Base-by-base conservation (phyloP, 345 rosid genomes). In the Syzygium aromaticum region DNA sequence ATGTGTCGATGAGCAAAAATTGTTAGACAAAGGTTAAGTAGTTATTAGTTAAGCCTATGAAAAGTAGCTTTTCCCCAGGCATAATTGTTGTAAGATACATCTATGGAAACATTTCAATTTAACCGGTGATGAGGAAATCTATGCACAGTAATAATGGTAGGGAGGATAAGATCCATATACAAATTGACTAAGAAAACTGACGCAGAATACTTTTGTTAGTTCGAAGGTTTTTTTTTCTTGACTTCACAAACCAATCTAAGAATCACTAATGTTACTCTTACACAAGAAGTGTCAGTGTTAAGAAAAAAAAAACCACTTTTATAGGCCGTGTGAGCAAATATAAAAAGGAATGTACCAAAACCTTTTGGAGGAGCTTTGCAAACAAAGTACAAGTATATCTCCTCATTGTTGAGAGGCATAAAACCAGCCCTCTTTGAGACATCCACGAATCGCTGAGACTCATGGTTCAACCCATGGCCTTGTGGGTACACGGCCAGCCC, bases 321-420 rank as follows among this genome's bases (percentile, higher is more conserved):
- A 53, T 6, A 53, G 54, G 54, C 17, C 8, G 8, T 6, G 17
- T 6, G 54, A 53, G 54, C 21, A 53, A 53, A 53, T 53, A 17
- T 16, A 21, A 86, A n/a, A 11, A n/a, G 22, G 54, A 25, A 59
- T 28, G 52, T 28, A 33, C 43, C 84, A 0, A 82, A 83, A 91
- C 94, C 93, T 87, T 92, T 51, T 25, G 27, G 52, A 40, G 87
- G 61, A 54, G 90, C 33, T 13, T 52, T 88, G 80, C 52, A 90
- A 78, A 52, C 11, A 3, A 93, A 27, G 77, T 86, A 85, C 92
- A 91, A 90, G 85, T 88, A 93, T 8, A 91, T 6, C 84, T 87
- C 90, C 5, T 52, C 88, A 56, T 92, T 90, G 78, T 87, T 88
- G 17, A 90, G 30, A 17, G 93, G 89, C 23, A 78, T 63, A 10